Base-by-base conservation (phyloP, 345 rosid species). In the Stellera chamaejasme region DNA sequence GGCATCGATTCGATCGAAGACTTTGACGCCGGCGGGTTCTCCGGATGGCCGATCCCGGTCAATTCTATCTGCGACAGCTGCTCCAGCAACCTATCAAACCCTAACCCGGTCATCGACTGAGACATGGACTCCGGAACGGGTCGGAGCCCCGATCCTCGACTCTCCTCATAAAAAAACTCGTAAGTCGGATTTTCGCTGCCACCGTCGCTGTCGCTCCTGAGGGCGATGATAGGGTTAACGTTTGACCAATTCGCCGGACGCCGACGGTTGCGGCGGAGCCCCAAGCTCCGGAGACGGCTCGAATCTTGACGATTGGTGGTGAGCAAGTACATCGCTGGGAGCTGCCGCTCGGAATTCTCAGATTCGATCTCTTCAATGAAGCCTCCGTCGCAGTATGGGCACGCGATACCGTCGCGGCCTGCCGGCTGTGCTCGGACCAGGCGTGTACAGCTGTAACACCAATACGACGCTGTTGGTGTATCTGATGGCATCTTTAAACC, bases 1-100 rank as follows among this genome's bases (percentile, higher is more conserved):
- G 72, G 72, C 58, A 68, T 55, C 1, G 72, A 56, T n/a, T 61
- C 72, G 53, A 68, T 61, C 39, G 72, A 61, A 0, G 66, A 41
- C 52, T 62, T 68, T 10, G 72, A 55, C 43, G 72, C 72, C 1
- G 72, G 72, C 26, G 62, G 58, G 11, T 66, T 58, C 53, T 52
- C 58, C 0, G 59, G 54, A 45, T 57, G 63, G 25, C 64, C 66
- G 26, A 46, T 6, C 53, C 63, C 71, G 27, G 48, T 61, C 23
- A 62, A 10, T 10, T 55, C 66, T 12, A 62, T 45, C 65, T 55
- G 72, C 16, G 57, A 56, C 3, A 68, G 66, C 14, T 68, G 72
- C 32, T 61, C 61, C 11, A 68, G 11, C 42, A 68, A 26, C 48
- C 58, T 48, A 23, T 62, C 67, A 27, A 68, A 52, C 11, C 72